Evolutionary conservation across 1,284 basidiomycete species (phyloP), one percentile per base, ranked within the genome.

Genomic region (Leccinum holopus): DNA sequence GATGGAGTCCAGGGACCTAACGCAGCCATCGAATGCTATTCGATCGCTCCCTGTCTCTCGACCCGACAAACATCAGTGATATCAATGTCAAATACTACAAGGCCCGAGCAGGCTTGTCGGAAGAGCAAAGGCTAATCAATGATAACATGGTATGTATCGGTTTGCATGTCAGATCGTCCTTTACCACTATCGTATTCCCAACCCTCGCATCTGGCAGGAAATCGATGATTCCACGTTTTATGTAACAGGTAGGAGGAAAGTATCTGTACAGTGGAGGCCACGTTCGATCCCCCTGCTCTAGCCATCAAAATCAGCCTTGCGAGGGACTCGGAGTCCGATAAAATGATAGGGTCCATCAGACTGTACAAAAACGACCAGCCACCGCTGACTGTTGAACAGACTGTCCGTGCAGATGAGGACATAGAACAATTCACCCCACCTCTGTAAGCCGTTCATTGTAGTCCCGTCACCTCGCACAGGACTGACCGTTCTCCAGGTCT

Each of bases 261-360:
- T 60, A 1, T 25, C 57, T 33, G 3, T 21, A 21, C 8, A 1
- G 4, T 30, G 5, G 28, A 21, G 28, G 28, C 6, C 28, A 5
- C 6, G 28, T 5, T 30, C 28, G 28, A 30, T 30, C 28, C 28
- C 4, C 28, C 28, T 30, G 3, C 4, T 30, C 30, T 30, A 69
- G 67, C 37, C 11, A 59, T 67, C 7, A 35, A 33, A 11, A 35
- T 69, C 0, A 33, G 49, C 6, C 68, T 69, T 21, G 58, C 62
- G 4, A 53, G 11, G 21, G 21, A 21, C 21, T 21, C 21, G 16
- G 44, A 41, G n/a, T 66, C 64, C 18, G 7, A 0, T 0, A 66
- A 66, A 52, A 59, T 10, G 7, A 55, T 66, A 12, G 9, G 6
- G 28, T 68, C 39, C 44, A 47, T 66, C 16, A 11, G 39, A 14